A percentile compares a stretch with the other conserved stretches of the same genome.
These are phyloP conservation scores for Scheffersomyces lignicola DNA, from an alignment of 1,139 yeast genomes.

Conservation along the genomic window DNA sequence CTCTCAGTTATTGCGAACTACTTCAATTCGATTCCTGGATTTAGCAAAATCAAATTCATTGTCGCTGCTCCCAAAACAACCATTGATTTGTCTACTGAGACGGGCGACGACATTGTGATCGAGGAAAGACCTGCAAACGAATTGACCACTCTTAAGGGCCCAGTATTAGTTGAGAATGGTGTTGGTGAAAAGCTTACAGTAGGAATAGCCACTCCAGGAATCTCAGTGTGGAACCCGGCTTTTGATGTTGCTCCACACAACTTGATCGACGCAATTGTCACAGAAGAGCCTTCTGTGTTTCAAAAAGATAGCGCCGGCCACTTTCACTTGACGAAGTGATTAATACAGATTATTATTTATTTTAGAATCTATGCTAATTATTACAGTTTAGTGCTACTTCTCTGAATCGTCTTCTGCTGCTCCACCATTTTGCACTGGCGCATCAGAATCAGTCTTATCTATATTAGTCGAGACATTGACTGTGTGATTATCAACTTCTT, in stretches of 20 bases:
- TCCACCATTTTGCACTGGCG: slow-evolving; percentile 4
- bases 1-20: slow-evolving; percentile 63
- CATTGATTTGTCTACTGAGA: slow-evolving; percentile 63
- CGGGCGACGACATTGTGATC: slow-evolving; percentile 75
- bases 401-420: slow-evolving; percentile 5
- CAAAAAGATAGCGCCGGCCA: slow-evolving; percentile 45
- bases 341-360: slow-evolving; percentile 4
- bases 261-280: slow-evolving; percentile 82
- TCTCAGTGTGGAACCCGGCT: slow-evolving; percentile 93
- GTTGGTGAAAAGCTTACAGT: slow-evolving; percentile 53
- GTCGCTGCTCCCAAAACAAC: slow-evolving; percentile 97
- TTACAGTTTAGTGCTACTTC: no score
- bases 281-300: slow-evolving; percentile 64
- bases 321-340: slow-evolving; percentile 34
- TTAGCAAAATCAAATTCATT: slow-evolving; percentile 64
- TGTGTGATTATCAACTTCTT: no score
- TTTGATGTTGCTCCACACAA: slow-evolving; percentile 89
- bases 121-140: slow-evolving; percentile 87
- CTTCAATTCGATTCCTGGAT: slow-evolving; percentile 36
- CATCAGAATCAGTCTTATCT: neutral
- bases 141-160: slow-evolving; percentile 76
- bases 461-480: no score
- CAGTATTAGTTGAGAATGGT: slow-evolving; percentile 31
- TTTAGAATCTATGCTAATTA: neutral
- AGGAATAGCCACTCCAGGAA: slow-evolving; percentile 85